Evolutionary conservation across 75 land plant species (phyloP).

Genomic region (Cryptomeria japonica): DNA sequence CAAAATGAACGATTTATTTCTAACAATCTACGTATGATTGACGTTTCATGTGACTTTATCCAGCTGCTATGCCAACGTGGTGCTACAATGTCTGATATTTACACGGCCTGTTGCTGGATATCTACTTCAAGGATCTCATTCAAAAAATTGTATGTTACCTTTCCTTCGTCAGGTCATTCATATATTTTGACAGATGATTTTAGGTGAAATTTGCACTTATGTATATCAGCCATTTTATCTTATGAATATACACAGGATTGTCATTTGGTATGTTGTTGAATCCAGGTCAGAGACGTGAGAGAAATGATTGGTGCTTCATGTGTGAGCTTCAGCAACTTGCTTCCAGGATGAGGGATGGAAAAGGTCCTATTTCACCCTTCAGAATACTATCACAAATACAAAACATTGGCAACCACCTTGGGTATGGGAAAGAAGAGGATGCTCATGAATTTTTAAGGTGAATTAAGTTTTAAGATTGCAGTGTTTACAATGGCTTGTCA

Average conservation of each 20-base stretch:
- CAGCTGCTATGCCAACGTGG: slow-evolving; percentile 99
- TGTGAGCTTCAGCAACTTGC: slow-evolving; percentile 82
- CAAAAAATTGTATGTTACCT: slow-evolving; percentile 43
- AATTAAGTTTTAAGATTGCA: background rate
- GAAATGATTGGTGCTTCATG: slow-evolving; percentile 75
- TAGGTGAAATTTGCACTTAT: background rate
- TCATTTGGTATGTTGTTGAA: background rate
- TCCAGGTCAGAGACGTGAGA: slow-evolving; percentile 52
- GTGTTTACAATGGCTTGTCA: background rate
- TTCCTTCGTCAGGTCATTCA: background rate
- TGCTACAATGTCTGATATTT: slow-evolving; percentile 84
- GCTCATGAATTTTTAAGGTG: slow-evolving; percentile 97
- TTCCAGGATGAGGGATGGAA: slow-evolving; percentile 43
- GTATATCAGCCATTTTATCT: background rate
- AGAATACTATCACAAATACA: slow-evolving; percentile 62
- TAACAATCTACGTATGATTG: background rate
- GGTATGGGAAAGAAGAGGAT: slow-evolving; percentile 88
- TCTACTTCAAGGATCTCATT: slow-evolving; percentile 68
- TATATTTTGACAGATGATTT: background rate
- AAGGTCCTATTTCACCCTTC: slow-evolving; percentile 47
- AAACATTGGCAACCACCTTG: slow-evolving; percentile 69
- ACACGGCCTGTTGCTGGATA: slow-evolving; percentile 78
- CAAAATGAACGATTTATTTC: background rate
- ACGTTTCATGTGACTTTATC: slow-evolving; percentile 17
- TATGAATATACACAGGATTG: slow-evolving; percentile 7